These are phyloP conservation scores for Tilletiopsis washingtonensis DNA, from an alignment of 1,284 basidiomycete species.

Conservation along the genomic window DNA sequence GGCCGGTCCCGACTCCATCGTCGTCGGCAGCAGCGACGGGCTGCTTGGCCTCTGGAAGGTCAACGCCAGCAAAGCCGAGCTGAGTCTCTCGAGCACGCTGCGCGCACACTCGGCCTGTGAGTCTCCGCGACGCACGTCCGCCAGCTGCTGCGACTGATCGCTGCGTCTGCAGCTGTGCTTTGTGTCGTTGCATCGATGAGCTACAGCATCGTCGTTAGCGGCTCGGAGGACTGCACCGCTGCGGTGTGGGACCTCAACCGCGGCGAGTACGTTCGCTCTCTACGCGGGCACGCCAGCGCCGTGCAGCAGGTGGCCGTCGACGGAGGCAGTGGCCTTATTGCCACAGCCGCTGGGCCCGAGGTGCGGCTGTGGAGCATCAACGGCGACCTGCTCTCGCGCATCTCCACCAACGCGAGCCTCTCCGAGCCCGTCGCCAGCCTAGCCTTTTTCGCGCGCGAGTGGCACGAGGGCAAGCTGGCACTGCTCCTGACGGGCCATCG, in stretches of 20 bases:
- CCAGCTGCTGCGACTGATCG: too few relatives aligned
- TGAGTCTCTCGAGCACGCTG: constrained; percentile 55
- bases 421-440: constrained; percentile 57
- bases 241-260: constrained; percentile 86
- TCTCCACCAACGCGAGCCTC: constrained; percentile 52
- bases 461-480: constrained; percentile 25
- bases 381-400: constrained; percentile 55
- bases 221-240: constrained; percentile 73
- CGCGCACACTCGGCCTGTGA: constrained; percentile 60
- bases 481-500: constrained; percentile 41
- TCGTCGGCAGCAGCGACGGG: constrained; percentile 58
- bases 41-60: constrained; percentile 24
- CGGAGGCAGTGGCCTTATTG: constrained; percentile 75
- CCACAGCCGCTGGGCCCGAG: constrained; percentile 63
- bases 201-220: constrained; percentile 78
- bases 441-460: constrained; percentile 70
- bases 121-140: too few relatives aligned
- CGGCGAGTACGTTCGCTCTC: constrained; percentile 26
- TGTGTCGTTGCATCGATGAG: constrained; percentile 67
- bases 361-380: constrained; percentile 75
- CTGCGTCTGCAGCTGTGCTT: constrained; percentile 61
- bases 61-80: constrained; percentile 14
- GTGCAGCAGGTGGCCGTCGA: constrained; percentile 70
- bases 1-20: constrained; percentile 63
- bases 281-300: constrained; percentile 46